Evolutionary conservation across 2,329 filamentous ascomycete species (phyloP), one percentile per base, ranked within the genome.

Genomic region (Ramularia endophylla): DNA sequence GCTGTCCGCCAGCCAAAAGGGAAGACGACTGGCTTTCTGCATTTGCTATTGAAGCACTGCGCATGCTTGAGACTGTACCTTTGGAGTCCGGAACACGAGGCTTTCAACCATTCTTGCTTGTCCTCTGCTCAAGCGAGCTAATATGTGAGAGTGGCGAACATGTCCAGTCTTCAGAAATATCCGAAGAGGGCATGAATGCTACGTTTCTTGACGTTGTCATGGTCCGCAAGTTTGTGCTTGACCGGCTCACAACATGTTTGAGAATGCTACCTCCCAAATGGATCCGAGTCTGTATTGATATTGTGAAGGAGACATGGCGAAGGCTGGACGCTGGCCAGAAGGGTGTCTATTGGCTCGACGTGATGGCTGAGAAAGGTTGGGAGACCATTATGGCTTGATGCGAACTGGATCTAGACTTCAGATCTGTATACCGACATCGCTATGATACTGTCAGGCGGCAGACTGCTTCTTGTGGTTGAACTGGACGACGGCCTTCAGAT

Each of bases 341-440:
- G 11, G 64, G 70, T 31, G 63, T 68, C 3, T 77, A 75, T 53
- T 78, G 74, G 74, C 67, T 77, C 47, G 74, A 78, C 56, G 67
- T 78, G 4, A 75, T 77, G 72, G 71, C 74, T 48, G 70, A 75
- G 55, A 75, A 73, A 43, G 71, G 72, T 7, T 77, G 73, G 72
- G 70, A 77, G 54, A 77, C 73, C 7, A 68, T 76, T 18, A 73
- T 76, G 67, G 73, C 68, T 17, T 71, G 46, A 57, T 17, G 5
- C 16, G 30, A 8, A n/a, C n/a, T n/a, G n/a, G n/a, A n/a, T n/a
- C n/a, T n/a, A n/a, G n/a, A n/a, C n/a, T n/a, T n/a, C n/a, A n/a
- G n/a, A n/a, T n/a, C n/a, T n/a, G n/a, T n/a, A n/a, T n/a, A n/a
- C n/a, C n/a, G n/a, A n/a, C n/a, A n/a, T n/a, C n/a, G n/a, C n/a